phyloP scores from a whole-genome alignment of 768 basidiomycete genomes.

The Pleurotus tuber-regium region DNA sequence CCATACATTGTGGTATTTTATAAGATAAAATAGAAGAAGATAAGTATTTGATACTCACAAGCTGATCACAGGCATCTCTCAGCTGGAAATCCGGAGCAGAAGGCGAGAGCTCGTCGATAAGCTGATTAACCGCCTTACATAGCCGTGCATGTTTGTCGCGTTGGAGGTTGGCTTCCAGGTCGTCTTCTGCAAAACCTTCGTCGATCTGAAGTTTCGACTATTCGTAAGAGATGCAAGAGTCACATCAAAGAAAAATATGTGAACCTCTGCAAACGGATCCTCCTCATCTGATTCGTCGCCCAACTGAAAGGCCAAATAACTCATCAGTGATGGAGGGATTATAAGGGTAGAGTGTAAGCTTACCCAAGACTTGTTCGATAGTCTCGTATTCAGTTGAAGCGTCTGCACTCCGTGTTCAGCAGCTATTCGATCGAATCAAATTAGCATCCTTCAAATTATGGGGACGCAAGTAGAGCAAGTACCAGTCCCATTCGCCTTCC shows the following conservation, averaged over 20 bases:
- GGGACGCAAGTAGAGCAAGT: constrained; percentile 26
- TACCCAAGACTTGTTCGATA: constrained; percentile 93
- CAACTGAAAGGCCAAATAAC: no score
- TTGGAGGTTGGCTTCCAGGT: constrained; percentile 87
- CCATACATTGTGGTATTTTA: not conserved
- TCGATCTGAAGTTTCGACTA: constrained; percentile 70
- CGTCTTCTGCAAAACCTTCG: constrained; percentile 89
- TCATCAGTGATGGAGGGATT: no score
- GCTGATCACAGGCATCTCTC: constrained; percentile 81
- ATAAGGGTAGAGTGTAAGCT: no score
- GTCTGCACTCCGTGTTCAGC: constrained; percentile 68
- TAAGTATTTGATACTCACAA: no score
- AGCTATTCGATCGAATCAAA: constrained; percentile 30
- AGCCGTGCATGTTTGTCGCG: constrained; percentile 92
- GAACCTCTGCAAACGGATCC: constrained; percentile 94
- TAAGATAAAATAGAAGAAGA: not conserved
- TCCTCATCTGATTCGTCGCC: constrained; percentile 88
- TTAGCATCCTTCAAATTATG: not conserved
- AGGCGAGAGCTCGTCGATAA: constrained; percentile 85
- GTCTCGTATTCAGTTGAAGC: constrained; percentile 78
- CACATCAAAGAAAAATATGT: not conserved
- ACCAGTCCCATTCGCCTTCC: constrained; percentile 68
- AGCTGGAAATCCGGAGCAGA: constrained; percentile 81
- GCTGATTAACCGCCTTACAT: constrained; percentile 74
- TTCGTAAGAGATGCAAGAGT: no score